Evolutionary conservation across 2,329 filamentous ascomycete genomes (phyloP), one percentile per base, ranked within the genome.

Genomic region (Xylariaceae sp.): DNA sequence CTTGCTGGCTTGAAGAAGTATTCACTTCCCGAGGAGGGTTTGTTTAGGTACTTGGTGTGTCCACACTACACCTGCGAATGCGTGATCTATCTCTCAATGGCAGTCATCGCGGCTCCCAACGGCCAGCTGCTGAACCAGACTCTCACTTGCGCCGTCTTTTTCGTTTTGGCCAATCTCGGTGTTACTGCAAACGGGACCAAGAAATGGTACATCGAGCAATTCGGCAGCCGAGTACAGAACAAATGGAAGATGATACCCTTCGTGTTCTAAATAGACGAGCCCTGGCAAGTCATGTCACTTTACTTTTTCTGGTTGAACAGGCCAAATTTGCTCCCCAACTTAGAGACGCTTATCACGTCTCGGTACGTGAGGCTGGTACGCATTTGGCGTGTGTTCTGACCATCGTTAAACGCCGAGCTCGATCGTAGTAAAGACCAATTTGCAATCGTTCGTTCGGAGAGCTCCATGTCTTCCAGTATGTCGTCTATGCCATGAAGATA

Each of bases 51-150:
- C 59, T 74, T 95, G 18, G 75, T 97, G 45, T 95, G 89, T 67
- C 92, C 94, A 15, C 94, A 99, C 75, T 99, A 97, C 74, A 89
- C 89, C 2, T 90, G 88, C 69, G 94, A 97, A 76, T 92, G 90
- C 70, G 72, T 88, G 47, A 84, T 97, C 60, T 97, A 99, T 72
- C 71, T 92, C 17, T 82, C 88, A n/a, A 75, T 99, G 64, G 83
- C 90, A 2, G 75, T 94, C 51, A 73, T 88, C 45, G 86, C 87
- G 35, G 91, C 92, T 0, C 92, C 92, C 0, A 68, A 75, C 6
- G 88, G 86, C 9, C 74, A 78, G 37, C 64, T 82, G 57, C 72
- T 90, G 60, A 97, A 96, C 74, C 82, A 77, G 71, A 93, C 92
- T 0, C 73, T 97, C 49, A 69, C 89, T 42, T 84, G 84, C 58